Conservation (phyloP, 495 filamentous ascomycete genomes). For the Tuber umbilicatum region DNA sequence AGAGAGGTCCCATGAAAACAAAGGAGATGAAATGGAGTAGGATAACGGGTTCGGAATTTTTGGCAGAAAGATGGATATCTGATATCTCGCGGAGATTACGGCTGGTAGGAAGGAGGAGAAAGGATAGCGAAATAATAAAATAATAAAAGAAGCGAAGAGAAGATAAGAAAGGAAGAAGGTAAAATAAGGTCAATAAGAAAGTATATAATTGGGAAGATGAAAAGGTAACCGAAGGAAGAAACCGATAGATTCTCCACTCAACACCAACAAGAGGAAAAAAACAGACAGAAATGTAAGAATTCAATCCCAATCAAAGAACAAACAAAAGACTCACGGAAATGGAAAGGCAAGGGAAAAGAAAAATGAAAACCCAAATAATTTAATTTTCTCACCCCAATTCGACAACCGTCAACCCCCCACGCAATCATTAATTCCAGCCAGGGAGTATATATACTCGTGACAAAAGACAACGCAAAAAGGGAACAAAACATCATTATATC, state of each 20-base stretch:
- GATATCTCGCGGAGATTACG: constrained; percentile 34
- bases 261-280: constrained; percentile 36
- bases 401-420: neutral
- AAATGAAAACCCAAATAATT: neutral
- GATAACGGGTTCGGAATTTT: neutral
- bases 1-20: neutral
- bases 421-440: constrained; percentile 37
- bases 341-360: neutral
- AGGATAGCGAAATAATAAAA: constrained; percentile 9
- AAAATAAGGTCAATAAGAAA: constrained; percentile 14
- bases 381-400: neutral
- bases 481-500: constrained; percentile 36
- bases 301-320: constrained; percentile 32
- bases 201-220: constrained; percentile 8
- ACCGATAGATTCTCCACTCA: constrained; percentile 34
- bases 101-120: constrained; percentile 6
- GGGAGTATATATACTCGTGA: constrained; percentile 28
- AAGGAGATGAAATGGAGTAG: constrained; percentile 3
- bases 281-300: constrained; percentile 24
- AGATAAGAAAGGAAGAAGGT: constrained; percentile 9
- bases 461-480: constrained; percentile 17
- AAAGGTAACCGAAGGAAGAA: constrained; percentile 7
- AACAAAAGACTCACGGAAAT: constrained; percentile 16
- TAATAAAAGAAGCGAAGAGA: neutral
- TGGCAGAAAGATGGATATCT: constrained; percentile 9